Percentiles rank a stretch among this genome's conserved stretches.
These are phyloP conservation scores for Phytophthora sp. DNA, from an alignment of 352 stramenopile genomes.

Conservation along the genomic window DNA sequence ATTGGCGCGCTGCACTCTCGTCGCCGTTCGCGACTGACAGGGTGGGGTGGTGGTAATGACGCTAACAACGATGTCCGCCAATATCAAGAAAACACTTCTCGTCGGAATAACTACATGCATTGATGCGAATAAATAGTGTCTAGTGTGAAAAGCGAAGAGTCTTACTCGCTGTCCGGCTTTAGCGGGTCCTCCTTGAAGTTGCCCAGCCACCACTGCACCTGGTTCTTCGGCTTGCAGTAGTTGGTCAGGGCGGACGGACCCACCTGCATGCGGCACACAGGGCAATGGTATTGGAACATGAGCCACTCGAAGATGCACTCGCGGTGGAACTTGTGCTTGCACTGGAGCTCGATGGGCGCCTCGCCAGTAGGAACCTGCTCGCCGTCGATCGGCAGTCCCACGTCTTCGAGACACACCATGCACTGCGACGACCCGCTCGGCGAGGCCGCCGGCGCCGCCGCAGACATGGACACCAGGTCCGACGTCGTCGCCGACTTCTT, in stretches of 20 bases:
- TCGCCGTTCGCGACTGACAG: neutral
- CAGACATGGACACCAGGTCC: slow-evolving; percentile 1
- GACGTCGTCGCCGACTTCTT: slow-evolving; percentile 1
- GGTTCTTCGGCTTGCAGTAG: slow-evolving; percentile 47
- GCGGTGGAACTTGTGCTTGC: slow-evolving; percentile 67
- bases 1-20: neutral
- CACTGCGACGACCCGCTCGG: slow-evolving; percentile 30
- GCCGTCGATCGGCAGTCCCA: no score
- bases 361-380: slow-evolving; percentile 4
- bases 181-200: slow-evolving; percentile 58
- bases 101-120: no score
- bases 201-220: slow-evolving; percentile 61
- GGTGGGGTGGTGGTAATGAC: neutral
- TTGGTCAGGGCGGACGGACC: slow-evolving; percentile 51
- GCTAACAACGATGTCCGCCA: no score
- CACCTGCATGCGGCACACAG: slow-evolving; percentile 52
- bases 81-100: no score
- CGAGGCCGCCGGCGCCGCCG: slow-evolving; percentile 12
- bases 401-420: slow-evolving; percentile 27
- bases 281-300: slow-evolving; percentile 65
- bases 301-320: slow-evolving; percentile 74
- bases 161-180: slow-evolving; percentile 1
- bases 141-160: no score
- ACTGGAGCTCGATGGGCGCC: slow-evolving; percentile 46
- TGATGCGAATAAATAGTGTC: neutral